Base-by-base conservation (phyloP, 306 rosid species). In the Fragaria iinumae region DNA sequence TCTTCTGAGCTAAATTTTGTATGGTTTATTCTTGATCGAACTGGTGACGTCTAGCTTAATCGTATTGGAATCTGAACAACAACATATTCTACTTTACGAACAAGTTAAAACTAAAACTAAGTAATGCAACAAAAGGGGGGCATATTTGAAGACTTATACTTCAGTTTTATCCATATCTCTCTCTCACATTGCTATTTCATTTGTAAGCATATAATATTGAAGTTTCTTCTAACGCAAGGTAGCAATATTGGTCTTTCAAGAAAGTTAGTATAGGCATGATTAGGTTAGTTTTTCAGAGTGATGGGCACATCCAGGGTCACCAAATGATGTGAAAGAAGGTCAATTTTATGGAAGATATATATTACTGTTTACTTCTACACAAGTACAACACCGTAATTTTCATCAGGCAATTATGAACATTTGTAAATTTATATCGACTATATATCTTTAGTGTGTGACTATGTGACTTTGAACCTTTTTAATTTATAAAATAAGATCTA, bases 401-500 rank as follows among this genome's bases (percentile, higher is more conserved):
- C 10, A 41, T 41, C 10, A 29, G 4, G 41, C 41, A 62, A 21
- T 43, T 7, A 44, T 68, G 44, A 41, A 41, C 11, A 41, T 41
- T 8, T 41, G 44, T 6, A 41, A 21, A 11, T 23, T 56, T 56
- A 8, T n/a, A 8, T 56, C 4, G 23, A 59, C 32, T 11, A 59
- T 11, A 59, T 21, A 36, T 50, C 5, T 48, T 38, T 38, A 5
- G 41, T 38, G 41, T 38, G 41, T 11, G 20, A 1, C 36, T 14
- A n/a, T 16, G n/a, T 6, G 55, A 50, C 55, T 50, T 17, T 50
- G 5, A 50, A 16, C 65, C 34, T 16, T 59, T 18, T 2, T 66
- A 20, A 36, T 57, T 75, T 45, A 75, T 60, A 79, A 71, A 85
- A 77, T 67, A 79, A 79, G 63, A 76, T 67, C 55, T 50, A 5